phyloP scores from a whole-genome alignment of 2,329 filamentous ascomycete genomes.

The Colletotrichum cuscutae region DNA sequence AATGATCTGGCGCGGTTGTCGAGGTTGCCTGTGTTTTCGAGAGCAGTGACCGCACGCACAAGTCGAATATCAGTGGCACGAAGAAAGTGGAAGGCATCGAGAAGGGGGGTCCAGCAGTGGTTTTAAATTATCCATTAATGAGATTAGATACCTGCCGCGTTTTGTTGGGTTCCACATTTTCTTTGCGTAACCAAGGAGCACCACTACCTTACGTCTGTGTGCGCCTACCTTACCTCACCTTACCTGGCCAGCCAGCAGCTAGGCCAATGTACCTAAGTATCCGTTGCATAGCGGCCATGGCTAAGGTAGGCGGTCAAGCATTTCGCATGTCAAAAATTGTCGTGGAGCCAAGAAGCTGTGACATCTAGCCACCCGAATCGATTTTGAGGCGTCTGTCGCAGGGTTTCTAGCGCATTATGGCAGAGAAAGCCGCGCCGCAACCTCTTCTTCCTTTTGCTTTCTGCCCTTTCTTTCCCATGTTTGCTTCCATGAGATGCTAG shows the following conservation, averaged over 20 bases:
- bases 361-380: slow-evolving; percentile 14
- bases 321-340: slow-evolving; percentile 10
- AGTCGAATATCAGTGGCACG: slow-evolving; percentile 16
- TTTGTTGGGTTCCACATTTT: slow-evolving; percentile 32
- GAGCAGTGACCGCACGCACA: slow-evolving; percentile 5
- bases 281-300: not conserved
- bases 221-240: too few species aligned
- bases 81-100: slow-evolving; percentile 5
- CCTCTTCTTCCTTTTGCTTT: not conserved
- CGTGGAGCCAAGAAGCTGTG: slow-evolving; percentile 12
- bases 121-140: slow-evolving; percentile 34
- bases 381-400: slow-evolving; percentile 8
- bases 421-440: not conserved
- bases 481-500: not conserved
- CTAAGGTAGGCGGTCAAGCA: slow-evolving; percentile 22
- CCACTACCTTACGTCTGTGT: not conserved
- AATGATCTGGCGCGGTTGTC: not conserved
- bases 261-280: not conserved
- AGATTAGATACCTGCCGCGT: slow-evolving; percentile 34
- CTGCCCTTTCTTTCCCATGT: not conserved
- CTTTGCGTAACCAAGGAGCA: slow-evolving; percentile 7
- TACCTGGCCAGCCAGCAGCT: not conserved
- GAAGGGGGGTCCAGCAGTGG: slow-evolving; percentile 23
- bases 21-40: slow-evolving; percentile 1
- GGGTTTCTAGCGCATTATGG: not conserved